Evolutionary conservation across 2,329 filamentous ascomycete genomes (phyloP).

Genomic region (Hypoxylon sp.): DNA sequence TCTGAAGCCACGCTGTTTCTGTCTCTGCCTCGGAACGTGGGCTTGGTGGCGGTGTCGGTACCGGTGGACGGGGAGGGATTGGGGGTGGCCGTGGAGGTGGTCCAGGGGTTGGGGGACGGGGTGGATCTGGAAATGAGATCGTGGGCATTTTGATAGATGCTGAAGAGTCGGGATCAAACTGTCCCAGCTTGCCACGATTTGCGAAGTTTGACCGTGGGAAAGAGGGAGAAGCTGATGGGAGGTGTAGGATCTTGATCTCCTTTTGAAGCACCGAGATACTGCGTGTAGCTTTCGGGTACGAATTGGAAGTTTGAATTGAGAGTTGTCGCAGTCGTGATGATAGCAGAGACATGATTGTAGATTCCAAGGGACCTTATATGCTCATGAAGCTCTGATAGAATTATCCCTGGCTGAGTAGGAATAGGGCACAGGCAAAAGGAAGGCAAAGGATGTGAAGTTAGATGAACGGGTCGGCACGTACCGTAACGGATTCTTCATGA

Average conservation of each 20-base stretch:
- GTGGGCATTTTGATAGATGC: slow-evolving; percentile 5
- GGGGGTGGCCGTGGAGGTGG: slow-evolving; percentile 44
- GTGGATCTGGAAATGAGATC: slow-evolving; percentile 42
- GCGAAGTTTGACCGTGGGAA: neutral
- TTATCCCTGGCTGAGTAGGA: slow-evolving; percentile 25
- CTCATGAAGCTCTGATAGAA: neutral
- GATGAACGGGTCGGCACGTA: slow-evolving; percentile 34
- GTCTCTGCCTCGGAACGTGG: slow-evolving; percentile 34
- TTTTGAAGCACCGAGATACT: neutral
- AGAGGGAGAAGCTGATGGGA: slow-evolving; percentile 5
- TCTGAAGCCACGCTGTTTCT: slow-evolving; percentile 15
- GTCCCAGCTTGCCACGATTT: neutral
- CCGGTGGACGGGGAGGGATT: slow-evolving; percentile 45
- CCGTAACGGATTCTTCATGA: slow-evolving; percentile 42
- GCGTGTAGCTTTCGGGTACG: neutral
- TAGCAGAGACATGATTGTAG: slow-evolving; percentile 9
- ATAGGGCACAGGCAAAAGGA: slow-evolving; percentile 38
- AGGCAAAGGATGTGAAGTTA: slow-evolving; percentile 31
- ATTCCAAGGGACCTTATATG: slow-evolving; percentile 8
- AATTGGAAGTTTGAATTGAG: neutral
- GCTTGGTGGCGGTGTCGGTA: slow-evolving; percentile 49
- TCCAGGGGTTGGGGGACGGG: slow-evolving; percentile 49
- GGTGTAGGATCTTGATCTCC: slow-evolving; percentile 14
- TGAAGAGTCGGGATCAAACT: slow-evolving; percentile 2
- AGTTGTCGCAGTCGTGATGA: slow-evolving; percentile 11